These are phyloP conservation scores for Amylostereum areolatum DNA, from an alignment of 1,284 basidiomycete species.

Conservation along the genomic window DNA sequence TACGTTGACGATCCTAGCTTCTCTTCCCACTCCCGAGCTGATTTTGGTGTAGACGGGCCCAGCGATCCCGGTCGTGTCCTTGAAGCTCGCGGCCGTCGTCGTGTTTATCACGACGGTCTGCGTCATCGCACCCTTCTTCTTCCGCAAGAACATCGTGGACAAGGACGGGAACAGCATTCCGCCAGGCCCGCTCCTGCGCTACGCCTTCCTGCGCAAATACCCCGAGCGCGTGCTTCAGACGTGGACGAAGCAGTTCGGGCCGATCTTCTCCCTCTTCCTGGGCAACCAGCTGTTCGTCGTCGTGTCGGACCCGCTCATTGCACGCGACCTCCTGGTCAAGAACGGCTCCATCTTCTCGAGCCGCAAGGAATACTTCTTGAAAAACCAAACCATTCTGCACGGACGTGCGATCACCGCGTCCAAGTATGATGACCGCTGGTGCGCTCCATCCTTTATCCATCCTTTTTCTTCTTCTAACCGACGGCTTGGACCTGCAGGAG, in stretches of 20 bases:
- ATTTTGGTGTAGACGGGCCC: too few species aligned
- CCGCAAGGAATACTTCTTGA: neutral
- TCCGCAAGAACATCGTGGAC: conserved; percentile 10
- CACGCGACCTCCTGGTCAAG: neutral
- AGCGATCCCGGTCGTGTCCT: too few species aligned
- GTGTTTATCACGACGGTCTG: neutral
- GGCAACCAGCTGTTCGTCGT: neutral
- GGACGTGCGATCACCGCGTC: neutral
- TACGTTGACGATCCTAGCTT: too few species aligned
- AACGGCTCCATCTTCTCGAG: neutral
- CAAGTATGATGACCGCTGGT: neutral
- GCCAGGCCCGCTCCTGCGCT: conserved; percentile 8
- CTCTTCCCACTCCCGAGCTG: too few species aligned
- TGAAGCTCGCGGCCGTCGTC: too few species aligned
- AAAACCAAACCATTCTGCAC: neutral
- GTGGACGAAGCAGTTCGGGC: neutral
- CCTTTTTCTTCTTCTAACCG: too few species aligned
- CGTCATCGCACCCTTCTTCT: conserved; percentile 3
- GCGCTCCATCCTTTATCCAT: neutral
- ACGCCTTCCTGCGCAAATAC: conserved; percentile 3
- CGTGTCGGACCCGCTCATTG: neutral
- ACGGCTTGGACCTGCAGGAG: conserved; percentile 21
- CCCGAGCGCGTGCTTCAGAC: neutral
- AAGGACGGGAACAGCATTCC: conserved; percentile 11
- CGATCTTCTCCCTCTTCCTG: neutral